phyloP scores from a whole-genome alignment of 2,329 filamentous ascomycete species.

The Colletotrichum aenigma region DNA sequence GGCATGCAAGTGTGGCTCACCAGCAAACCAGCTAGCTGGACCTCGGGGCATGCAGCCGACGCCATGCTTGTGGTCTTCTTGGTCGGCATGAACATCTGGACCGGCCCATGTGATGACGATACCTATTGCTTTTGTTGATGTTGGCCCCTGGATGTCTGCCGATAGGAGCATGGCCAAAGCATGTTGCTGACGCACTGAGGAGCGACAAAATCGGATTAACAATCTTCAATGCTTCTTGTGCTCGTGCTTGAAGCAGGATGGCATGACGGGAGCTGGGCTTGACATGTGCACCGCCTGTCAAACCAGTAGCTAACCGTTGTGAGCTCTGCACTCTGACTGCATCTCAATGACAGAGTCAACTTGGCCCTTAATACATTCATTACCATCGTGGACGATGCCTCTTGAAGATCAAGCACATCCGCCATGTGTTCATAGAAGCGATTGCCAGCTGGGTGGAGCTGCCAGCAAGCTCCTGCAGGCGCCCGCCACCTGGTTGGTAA shows the following conservation, averaged over 20 bases:
- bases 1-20: slow-evolving; percentile 11
- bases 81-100: background rate
- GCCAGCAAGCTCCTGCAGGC: background rate
- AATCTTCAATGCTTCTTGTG: background rate
- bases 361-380: background rate
- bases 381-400: background rate
- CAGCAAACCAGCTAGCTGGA: background rate
- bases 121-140: background rate
- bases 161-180: background rate
- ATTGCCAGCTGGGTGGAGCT: background rate
- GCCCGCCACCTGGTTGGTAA: background rate
- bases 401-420: background rate
- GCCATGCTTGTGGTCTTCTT: background rate
- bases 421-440: background rate
- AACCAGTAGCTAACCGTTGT: background rate
- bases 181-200: background rate
- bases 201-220: background rate
- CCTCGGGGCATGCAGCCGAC: background rate
- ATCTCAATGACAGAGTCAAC: background rate
- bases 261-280: background rate
- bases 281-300: background rate
- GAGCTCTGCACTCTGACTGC: background rate
- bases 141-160: background rate
- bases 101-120: slow-evolving; percentile 6
- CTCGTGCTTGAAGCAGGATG: background rate